Conservation (phyloP, 2,329 filamentous ascomycete genomes). For the Colletotrichum euphorbiae region DNA sequence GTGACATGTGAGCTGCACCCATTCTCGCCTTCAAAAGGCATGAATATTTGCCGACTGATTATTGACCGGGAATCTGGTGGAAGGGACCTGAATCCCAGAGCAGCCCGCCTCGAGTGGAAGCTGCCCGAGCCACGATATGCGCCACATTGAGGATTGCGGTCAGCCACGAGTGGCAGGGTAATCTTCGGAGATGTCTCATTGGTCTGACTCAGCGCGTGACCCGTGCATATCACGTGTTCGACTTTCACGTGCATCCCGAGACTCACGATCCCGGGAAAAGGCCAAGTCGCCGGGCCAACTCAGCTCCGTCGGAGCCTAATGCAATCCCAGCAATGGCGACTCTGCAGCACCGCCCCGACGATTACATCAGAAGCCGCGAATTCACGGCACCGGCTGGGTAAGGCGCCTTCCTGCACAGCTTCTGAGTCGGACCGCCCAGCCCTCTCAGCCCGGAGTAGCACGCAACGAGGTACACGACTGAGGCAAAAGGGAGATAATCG, state of each 20-base stretch:
- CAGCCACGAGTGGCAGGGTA: background rate
- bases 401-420: constrained; percentile 9
- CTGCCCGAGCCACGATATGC: too few relatives aligned
- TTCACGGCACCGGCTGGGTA: constrained; percentile 10
- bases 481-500: background rate
- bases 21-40: too few relatives aligned
- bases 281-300: constrained; percentile 29
- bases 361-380: constrained; percentile 38
- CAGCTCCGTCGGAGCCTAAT: constrained; percentile 25
- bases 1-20: too few relatives aligned
- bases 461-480: constrained; percentile 1
- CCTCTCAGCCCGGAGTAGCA: constrained; percentile 8
- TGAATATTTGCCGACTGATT: too few relatives aligned
- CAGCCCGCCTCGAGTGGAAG: too few relatives aligned
- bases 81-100: too few relatives aligned
- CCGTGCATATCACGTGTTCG: constrained; percentile 1
- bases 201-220: background rate
- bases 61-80: too few relatives aligned
- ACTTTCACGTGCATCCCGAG: constrained; percentile 12
- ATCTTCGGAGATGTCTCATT: background rate
- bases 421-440: background rate
- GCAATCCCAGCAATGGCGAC: constrained; percentile 8
- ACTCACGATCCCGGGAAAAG: background rate
- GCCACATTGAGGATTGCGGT: too few relatives aligned
- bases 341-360: constrained; percentile 29